A percentile compares a stretch with the other conserved stretches of the same genome.
Evolutionary conservation across 2,329 filamentous ascomycete genomes (phyloP).

Genomic region (Talaromyces marneffei): DNA sequence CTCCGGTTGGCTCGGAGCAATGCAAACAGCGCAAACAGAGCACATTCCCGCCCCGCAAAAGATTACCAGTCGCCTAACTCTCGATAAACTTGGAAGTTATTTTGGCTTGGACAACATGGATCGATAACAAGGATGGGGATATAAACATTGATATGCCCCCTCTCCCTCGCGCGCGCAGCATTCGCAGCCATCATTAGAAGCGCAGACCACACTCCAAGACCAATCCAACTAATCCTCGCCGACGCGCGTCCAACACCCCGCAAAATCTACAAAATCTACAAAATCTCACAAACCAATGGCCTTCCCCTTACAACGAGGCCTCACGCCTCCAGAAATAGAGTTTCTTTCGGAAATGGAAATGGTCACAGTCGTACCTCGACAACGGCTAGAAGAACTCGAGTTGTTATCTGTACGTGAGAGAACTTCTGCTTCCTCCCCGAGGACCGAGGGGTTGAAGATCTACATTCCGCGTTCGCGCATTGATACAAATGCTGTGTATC

Average conservation of each 20-base stretch:
- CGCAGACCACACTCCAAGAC: neutral
- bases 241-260: neutral
- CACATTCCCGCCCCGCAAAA: conserved; percentile 11
- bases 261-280: neutral
- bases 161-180: neutral
- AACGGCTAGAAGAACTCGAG: conserved; percentile 77
- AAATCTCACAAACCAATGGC: conserved; percentile 44
- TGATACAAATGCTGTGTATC: neutral
- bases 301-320: conserved; percentile 56
- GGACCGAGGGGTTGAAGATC: conserved; percentile 4
- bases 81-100: conserved; percentile 1
- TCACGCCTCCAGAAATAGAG: conserved; percentile 81
- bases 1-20: conserved; percentile 12
- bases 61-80: neutral
- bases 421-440: conserved; percentile 2
- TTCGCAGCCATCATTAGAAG: neutral
- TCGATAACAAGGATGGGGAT: neutral
- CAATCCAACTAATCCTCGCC: neutral
- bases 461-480: conserved; percentile 7
- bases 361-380: conserved; percentile 85
- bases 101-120: conserved; percentile 1
- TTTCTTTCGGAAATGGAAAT: conserved; percentile 98
- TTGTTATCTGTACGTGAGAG: conserved; percentile 70
- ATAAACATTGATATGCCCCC: conserved; percentile 9
- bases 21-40: conserved; percentile 33